These are phyloP conservation scores for Colletotrichum sojae DNA, from an alignment of 2,329 filamentous ascomycete species.

Conservation along the genomic window DNA sequence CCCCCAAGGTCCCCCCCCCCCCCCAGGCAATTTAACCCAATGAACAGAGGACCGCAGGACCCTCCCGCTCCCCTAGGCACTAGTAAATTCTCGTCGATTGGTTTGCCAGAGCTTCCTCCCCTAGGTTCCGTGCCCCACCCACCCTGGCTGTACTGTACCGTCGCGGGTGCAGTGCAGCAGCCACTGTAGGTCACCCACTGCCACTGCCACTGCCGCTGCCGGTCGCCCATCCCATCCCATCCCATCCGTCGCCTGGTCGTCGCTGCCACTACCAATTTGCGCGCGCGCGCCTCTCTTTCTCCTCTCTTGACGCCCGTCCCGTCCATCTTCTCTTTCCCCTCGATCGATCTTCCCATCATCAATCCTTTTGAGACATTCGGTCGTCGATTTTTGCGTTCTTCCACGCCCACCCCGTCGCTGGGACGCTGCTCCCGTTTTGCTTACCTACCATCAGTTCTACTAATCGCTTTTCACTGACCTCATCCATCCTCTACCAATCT, in stretches of 20 bases:
- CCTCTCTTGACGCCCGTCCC: slow-evolving; percentile 17
- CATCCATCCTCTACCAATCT: neutral
- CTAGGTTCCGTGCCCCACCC: neutral
- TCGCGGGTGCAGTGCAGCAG: slow-evolving; percentile 6
- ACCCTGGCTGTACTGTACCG: neutral
- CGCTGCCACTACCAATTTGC: slow-evolving; percentile 33
- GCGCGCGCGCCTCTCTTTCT: slow-evolving; percentile 19
- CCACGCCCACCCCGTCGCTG: slow-evolving; percentile 8
- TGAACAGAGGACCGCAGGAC: slow-evolving; percentile 35
- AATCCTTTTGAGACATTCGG: slow-evolving; percentile 29
- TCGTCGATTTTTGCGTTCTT: slow-evolving; percentile 26
- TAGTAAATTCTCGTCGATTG: neutral
- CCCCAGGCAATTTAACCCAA: slow-evolving; percentile 34
- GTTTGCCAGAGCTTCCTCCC: slow-evolving; percentile 7
- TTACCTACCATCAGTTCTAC: slow-evolving; percentile 31
- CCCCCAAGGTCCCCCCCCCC: slow-evolving; percentile 13
- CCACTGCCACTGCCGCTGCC: slow-evolving; percentile 3
- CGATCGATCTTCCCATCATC: neutral
- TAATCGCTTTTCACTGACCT: slow-evolving; percentile 30
- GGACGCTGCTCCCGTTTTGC: slow-evolving; percentile 28
- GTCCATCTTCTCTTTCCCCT: slow-evolving; percentile 16
- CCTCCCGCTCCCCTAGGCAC: slow-evolving; percentile 24
- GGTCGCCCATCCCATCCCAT: neutral
- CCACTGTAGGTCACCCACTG: neutral
- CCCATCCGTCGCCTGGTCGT: neutral